Base-by-base conservation (phyloP, 1,284 basidiomycete species). In the Tylopilus sp. region DNA sequence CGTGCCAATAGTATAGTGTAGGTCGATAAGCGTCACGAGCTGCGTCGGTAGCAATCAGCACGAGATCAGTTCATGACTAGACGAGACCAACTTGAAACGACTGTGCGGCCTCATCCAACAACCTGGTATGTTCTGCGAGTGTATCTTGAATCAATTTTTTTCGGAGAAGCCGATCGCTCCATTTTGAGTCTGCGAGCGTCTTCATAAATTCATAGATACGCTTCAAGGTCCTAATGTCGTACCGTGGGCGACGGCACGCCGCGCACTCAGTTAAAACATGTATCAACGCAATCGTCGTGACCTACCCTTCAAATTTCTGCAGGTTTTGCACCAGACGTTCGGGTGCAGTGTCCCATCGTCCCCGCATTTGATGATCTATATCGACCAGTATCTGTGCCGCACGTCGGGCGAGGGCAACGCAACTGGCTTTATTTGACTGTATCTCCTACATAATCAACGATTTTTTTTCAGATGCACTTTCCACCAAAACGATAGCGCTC, bases 1-100 rank as follows among this genome's bases (percentile, higher is more conserved):
- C 31, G 50, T 51, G 8, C 51, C 63, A 26, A 77, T 60, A 12
- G 71, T 66, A 50, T 74, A 70, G 53, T 79, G 77, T n/a, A 79
- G 72, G 47, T 77, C 73, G 42, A 79, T 74, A 8, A 79, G 68
- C 1, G 75, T 74, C 3, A 75, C 69, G 11, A 77, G 66, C 77
- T 78, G 28, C 8, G 17, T 31, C 6, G 2, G 21, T 18, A 11
- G 46, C 6, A 17, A 33, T 51, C 9, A 47, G 20, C 8, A 42
- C 26, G 28, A 28, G 2, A 14, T 15, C 2, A 1, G 1, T 18
- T 21, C 10, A n/a, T 11, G 46, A 36, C 7, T 24, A 21, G 11
- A 28, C n/a, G 9, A 24, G 33, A 29, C 52, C 7, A 20, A 75
- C 77, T 66, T 79, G 77, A 52, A 79, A 77, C 4, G 75, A 71